phyloP scores from a whole-genome alignment of 495 filamentous ascomycete species.

The Neurospora sp. region DNA sequence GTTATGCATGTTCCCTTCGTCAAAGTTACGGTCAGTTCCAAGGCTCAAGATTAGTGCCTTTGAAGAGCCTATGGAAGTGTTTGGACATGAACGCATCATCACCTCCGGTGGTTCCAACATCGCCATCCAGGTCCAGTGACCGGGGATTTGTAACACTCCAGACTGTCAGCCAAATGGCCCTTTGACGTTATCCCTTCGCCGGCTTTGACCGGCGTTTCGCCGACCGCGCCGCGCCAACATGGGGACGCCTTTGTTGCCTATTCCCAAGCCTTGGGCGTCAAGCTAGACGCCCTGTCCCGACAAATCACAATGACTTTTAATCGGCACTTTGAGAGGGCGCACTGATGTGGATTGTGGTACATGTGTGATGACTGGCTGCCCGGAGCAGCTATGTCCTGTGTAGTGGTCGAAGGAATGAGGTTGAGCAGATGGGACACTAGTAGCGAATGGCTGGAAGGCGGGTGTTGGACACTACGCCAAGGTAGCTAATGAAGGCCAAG shows the following conservation, averaged over 20 bases:
- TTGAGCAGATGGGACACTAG: neutral
- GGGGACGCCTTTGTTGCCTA: too few species aligned
- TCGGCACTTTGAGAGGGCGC: too few species aligned
- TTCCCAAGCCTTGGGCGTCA: too few species aligned
- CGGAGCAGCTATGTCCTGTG: neutral
- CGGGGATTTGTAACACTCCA: neutral
- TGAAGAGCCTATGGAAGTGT: neutral
- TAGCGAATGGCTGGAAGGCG: neutral
- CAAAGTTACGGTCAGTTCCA: neutral
- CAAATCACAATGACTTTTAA: too few species aligned
- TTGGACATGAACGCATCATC: neutral
- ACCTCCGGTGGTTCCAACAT: neutral
- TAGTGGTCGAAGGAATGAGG: neutral
- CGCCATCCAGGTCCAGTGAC: neutral
- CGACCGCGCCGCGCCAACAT: neutral
- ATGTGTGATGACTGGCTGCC: too few species aligned
- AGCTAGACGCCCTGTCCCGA: too few species aligned
- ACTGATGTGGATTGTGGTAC: too few species aligned
- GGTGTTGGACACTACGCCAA: neutral
- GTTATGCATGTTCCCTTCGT: neutral
- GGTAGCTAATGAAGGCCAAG: neutral
- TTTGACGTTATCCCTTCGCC: neutral
- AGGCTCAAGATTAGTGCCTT: neutral
- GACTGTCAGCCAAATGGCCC: neutral
- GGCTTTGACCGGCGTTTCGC: neutral